These are phyloP conservation scores for Thelonectria rubi DNA, from an alignment of 2,329 filamentous ascomycete genomes.

Conservation along the genomic window DNA sequence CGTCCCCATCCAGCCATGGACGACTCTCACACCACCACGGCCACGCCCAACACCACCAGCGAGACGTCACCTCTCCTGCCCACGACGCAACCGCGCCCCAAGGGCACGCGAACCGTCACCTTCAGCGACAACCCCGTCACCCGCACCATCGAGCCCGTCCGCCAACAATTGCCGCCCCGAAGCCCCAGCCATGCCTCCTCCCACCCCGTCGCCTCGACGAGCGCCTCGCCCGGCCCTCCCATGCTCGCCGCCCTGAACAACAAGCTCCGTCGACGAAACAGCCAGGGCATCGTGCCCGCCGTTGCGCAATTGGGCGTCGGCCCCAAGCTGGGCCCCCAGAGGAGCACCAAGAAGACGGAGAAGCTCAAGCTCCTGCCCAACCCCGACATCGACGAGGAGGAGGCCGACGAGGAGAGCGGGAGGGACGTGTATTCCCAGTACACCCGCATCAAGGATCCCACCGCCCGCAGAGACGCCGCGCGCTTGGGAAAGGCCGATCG, in stretches of 20 bases:
- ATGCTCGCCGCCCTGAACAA: slow-evolving; percentile 85
- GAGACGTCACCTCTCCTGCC: slow-evolving; percentile 51
- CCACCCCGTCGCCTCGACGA: slow-evolving; percentile 32
- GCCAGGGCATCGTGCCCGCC: slow-evolving; percentile 66
- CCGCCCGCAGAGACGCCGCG: slow-evolving; percentile 89
- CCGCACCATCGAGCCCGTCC: slow-evolving; percentile 65
- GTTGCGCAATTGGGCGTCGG: slow-evolving; percentile 48
- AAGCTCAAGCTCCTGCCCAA: slow-evolving; percentile 98
- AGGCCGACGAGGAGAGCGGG: slow-evolving; percentile 85
- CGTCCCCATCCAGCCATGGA: background rate
- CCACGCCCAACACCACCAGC: slow-evolving; percentile 31
- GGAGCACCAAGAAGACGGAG: slow-evolving; percentile 94
- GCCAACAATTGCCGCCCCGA: slow-evolving; percentile 36
- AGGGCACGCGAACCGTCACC: slow-evolving; percentile 72
- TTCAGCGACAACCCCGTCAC: slow-evolving; percentile 77
- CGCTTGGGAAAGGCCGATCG: slow-evolving; percentile 92
- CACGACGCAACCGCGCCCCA: slow-evolving; percentile 50
- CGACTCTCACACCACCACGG: slow-evolving; percentile 38
- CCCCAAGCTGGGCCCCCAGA: slow-evolving; percentile 88
- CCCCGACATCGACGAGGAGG: slow-evolving; percentile 81
- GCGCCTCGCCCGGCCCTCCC: slow-evolving; percentile 55
- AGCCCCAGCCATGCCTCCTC: slow-evolving; percentile 44
- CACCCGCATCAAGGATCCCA: slow-evolving; percentile 96
- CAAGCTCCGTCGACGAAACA: slow-evolving; percentile 87
- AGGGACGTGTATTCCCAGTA: slow-evolving; percentile 98